Evolutionary conservation across 805 yeast species (phyloP).

Genomic region (Lipomyces sp.): DNA sequence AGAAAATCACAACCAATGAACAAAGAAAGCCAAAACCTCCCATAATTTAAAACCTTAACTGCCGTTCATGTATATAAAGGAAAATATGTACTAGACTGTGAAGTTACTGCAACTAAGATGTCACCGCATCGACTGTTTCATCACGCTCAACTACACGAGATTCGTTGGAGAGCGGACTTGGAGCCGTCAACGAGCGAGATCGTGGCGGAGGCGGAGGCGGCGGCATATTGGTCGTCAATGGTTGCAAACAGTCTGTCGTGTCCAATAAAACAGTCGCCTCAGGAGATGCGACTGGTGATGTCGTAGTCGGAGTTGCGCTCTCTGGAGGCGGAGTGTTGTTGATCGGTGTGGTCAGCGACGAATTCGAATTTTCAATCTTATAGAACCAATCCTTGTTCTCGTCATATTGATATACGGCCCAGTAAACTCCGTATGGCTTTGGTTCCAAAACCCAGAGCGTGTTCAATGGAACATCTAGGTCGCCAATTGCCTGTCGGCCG

Average conservation of each 20-base stretch:
- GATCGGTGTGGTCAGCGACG: constrained; percentile 2
- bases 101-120: background rate
- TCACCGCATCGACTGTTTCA: constrained; percentile 8
- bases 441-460: constrained; percentile 89
- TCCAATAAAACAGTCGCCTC: background rate
- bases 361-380: constrained; percentile 50
- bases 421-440: constrained; percentile 94
- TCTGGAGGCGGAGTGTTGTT: background rate
- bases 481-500: constrained; percentile 76
- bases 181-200: background rate
- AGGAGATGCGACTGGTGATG: constrained; percentile 3
- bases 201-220: constrained; percentile 1
- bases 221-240: background rate
- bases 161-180: background rate
- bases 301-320: background rate
- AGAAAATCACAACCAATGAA: background rate
- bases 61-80: background rate
- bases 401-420: constrained; percentile 86
- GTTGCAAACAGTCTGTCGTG: background rate
- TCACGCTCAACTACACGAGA: background rate
- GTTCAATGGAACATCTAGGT: constrained; percentile 90
- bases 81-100: background rate
- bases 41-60: background rate
- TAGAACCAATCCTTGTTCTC: constrained; percentile 78
- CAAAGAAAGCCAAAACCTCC: background rate